Conservation (phyloP, 2,329 filamentous ascomycete species). For the Alternaria infectoria region DNA sequence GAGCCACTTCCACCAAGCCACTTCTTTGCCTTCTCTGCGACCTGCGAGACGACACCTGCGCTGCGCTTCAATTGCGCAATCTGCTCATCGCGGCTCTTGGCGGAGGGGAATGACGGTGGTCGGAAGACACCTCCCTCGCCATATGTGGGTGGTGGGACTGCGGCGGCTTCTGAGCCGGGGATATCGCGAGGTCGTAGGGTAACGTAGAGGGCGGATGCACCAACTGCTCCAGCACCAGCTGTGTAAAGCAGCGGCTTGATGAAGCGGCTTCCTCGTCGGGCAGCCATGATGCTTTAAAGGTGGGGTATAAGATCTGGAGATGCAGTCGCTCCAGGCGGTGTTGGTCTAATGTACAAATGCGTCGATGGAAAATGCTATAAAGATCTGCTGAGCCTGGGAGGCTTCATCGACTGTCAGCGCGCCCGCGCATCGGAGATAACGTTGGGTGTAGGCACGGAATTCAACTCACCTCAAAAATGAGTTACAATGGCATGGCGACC, state of each 20-base stretch:
- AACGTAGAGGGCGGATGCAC: slow-evolving; percentile 65
- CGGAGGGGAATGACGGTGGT: slow-evolving; percentile 69
- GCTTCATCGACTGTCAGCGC: slow-evolving; percentile 1
- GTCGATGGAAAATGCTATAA: slow-evolving; percentile 10
- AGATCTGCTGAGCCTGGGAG: slow-evolving; percentile 21
- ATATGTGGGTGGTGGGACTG: slow-evolving; percentile 73
- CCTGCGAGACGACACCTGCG: slow-evolving; percentile 50
- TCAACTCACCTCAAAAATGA: slow-evolving; percentile 15
- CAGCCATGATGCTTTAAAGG: slow-evolving; percentile 36
- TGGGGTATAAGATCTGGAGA: slow-evolving; percentile 1
- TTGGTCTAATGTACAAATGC: slow-evolving; percentile 8
- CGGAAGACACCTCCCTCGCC: slow-evolving; percentile 71
- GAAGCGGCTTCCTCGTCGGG: slow-evolving; percentile 52
- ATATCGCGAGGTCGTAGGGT: slow-evolving; percentile 75
- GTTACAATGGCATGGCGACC: slow-evolving; percentile 21
- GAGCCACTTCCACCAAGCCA: slow-evolving; percentile 47
- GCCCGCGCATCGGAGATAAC: slow-evolving; percentile 25
- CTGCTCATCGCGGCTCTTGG: slow-evolving; percentile 69
- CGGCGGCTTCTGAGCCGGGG: slow-evolving; percentile 70
- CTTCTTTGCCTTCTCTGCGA: slow-evolving; percentile 50
- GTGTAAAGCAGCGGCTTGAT: slow-evolving; percentile 66
- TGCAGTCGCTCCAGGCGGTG: slow-evolving; percentile 7
- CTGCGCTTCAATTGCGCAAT: slow-evolving; percentile 64
- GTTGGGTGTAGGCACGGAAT: background rate
- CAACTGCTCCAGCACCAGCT: slow-evolving; percentile 60